Evolutionary conservation across 2,329 filamentous ascomycete species (phyloP).

Genomic region (Nemania abortiva): DNA sequence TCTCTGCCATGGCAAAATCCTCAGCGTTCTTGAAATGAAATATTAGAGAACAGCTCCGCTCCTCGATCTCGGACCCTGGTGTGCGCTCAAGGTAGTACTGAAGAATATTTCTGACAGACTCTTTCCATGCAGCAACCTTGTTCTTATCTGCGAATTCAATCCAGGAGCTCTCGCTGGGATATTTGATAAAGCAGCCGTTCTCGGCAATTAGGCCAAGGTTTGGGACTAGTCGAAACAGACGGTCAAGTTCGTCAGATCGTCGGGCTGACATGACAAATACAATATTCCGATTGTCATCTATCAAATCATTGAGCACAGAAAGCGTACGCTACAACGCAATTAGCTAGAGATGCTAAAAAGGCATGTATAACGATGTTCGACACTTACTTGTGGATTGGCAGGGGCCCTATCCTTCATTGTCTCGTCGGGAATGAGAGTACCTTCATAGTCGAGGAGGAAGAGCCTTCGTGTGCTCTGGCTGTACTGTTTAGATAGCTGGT

Average conservation of each 20-base stretch:
- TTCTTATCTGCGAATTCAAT: slow-evolving; percentile 79
- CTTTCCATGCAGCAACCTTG: slow-evolving; percentile 82
- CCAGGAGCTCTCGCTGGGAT: slow-evolving; percentile 78
- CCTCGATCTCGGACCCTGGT: slow-evolving; percentile 87
- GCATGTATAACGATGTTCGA: slow-evolving; percentile 28
- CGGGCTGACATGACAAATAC: slow-evolving; percentile 96
- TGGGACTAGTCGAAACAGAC: slow-evolving; percentile 84
- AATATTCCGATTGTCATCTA: slow-evolving; percentile 82
- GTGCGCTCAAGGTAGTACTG: slow-evolving; percentile 91
- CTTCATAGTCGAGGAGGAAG: slow-evolving; percentile 94
- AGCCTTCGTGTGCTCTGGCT: slow-evolving; percentile 74
- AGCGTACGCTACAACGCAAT: slow-evolving; percentile 73
- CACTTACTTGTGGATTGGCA: slow-evolving; percentile 75
- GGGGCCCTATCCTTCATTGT: slow-evolving; percentile 86
- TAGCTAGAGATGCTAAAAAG: slow-evolving; percentile 15
- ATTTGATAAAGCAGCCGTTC: slow-evolving; percentile 90
- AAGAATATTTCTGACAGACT: slow-evolving; percentile 83
- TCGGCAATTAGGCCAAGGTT: slow-evolving; percentile 92
- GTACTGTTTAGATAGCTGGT: slow-evolving; percentile 74
- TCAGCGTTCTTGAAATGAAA: slow-evolving; percentile 90
- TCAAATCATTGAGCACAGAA: slow-evolving; percentile 83
- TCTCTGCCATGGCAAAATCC: slow-evolving; percentile 78
- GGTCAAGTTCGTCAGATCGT: slow-evolving; percentile 87
- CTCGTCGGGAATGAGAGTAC: slow-evolving; percentile 89
- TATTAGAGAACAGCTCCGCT: slow-evolving; percentile 89